A percentile compares a stretch with the other conserved stretches of the same genome.
These are phyloP conservation scores for Crithidia mellificae DNA, from an alignment of 208 protist species.

Conservation along the genomic window DNA sequence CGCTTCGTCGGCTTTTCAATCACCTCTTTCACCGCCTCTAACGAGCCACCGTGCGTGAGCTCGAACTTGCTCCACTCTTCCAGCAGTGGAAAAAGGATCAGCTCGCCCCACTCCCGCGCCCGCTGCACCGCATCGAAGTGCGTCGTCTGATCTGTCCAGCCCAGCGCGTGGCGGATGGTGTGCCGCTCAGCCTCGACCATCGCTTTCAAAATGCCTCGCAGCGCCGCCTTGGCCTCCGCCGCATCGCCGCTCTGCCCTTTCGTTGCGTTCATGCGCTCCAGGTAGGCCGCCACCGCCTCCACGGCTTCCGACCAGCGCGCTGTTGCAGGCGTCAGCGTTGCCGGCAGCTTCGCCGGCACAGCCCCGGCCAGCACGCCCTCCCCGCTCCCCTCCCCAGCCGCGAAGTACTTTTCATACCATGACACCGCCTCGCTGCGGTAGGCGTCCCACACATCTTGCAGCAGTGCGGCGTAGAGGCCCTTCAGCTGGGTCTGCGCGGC, in stretches of 20 bases:
- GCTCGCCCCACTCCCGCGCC: slow-evolving; percentile 54
- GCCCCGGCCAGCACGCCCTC: slow-evolving; percentile 28
- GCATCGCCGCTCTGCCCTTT: slow-evolving; percentile 4
- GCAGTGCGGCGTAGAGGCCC: slow-evolving; percentile 46
- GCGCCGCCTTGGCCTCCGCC: slow-evolving; percentile 7
- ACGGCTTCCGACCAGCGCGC: slow-evolving; percentile 77
- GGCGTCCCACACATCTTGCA: slow-evolving; percentile 74
- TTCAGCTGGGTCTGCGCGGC: slow-evolving; percentile 33
- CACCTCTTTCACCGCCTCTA: slow-evolving; percentile 48
- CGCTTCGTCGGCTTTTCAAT: slow-evolving; percentile 50
- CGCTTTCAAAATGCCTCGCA: slow-evolving; percentile 52
- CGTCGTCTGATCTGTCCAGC: slow-evolving; percentile 37
- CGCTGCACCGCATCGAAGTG: slow-evolving; percentile 63
- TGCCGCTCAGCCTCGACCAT: slow-evolving; percentile 62
- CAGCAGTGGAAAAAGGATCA: slow-evolving; percentile 66
- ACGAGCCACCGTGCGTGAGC: slow-evolving; percentile 58
- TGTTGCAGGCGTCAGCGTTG: slow-evolving; percentile 51
- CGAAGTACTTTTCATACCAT: slow-evolving; percentile 49
- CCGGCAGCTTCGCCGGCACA: slow-evolving; percentile 41
- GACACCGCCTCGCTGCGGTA: slow-evolving; percentile 74
- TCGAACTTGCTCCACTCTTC: slow-evolving; percentile 75
- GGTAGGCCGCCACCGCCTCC: slow-evolving; percentile 57
- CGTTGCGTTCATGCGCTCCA: slow-evolving; percentile 7
- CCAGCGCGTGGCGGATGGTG: slow-evolving; percentile 40
- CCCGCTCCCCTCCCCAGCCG: slow-evolving; percentile 27